A percentile compares a stretch with the other conserved stretches of the same genome.
These are phyloP conservation scores for Talaromyces sp. DNA, from an alignment of 2,329 filamentous ascomycete species.

Conservation along the genomic window DNA sequence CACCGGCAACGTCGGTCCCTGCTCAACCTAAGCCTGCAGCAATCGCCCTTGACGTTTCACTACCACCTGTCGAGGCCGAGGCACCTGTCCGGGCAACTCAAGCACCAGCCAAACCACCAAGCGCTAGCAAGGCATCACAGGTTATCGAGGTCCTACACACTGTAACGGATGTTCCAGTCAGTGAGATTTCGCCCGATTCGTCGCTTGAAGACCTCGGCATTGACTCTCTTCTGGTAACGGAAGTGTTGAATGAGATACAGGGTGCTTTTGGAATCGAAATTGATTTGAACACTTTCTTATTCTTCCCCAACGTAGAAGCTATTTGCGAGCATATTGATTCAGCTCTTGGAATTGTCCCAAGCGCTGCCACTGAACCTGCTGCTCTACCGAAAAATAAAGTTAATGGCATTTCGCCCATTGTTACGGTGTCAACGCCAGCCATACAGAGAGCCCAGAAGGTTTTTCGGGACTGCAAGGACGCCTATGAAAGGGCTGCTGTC, in stretches of 20 bases:
- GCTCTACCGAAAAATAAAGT: neutral
- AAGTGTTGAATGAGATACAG: conserved; percentile 20
- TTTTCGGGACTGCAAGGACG: conserved; percentile 9
- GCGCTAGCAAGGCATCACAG: neutral
- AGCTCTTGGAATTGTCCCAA: neutral
- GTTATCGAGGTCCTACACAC: conserved; percentile 20
- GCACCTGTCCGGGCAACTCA: neutral
- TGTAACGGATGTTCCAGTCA: conserved; percentile 32
- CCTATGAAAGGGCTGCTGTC: conserved; percentile 8
- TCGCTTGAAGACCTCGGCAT: conserved; percentile 37
- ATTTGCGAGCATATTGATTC: conserved; percentile 8
- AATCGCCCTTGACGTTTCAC: neutral
- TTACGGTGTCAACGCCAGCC: neutral
- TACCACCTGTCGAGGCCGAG: too few species aligned
- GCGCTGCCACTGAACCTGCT: neutral
- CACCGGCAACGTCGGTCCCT: neutral
- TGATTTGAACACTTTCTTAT: conserved; percentile 15
- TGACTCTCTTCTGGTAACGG: conserved; percentile 43
- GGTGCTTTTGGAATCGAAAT: conserved; percentile 10
- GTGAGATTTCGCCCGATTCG: conserved; percentile 34
- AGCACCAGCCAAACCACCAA: neutral
- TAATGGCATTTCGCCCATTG: neutral
- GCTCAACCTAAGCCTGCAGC: neutral
- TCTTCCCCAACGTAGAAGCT: conserved; percentile 7
- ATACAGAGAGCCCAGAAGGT: conserved; percentile 6